A percentile compares a stretch with the other conserved stretches of the same genome.
These are phyloP conservation scores for Citropsis articulata DNA, from an alignment of 345 rosid genomes.

Conservation along the genomic window DNA sequence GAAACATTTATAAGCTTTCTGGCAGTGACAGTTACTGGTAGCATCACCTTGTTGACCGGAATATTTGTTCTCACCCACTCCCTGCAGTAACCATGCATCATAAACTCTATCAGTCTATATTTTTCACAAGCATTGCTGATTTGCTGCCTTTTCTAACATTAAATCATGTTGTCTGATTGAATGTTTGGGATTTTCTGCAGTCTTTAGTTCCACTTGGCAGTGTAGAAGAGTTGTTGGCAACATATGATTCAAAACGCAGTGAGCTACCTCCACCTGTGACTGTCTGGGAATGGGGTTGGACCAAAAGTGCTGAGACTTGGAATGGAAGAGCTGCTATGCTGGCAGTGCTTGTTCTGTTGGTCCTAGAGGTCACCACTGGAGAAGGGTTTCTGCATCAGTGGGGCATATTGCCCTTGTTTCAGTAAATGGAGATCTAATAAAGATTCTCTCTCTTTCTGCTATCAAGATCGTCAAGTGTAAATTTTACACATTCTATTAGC, in stretches of 20 bases:
- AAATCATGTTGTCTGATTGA: not conserved
- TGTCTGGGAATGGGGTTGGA: constrained; percentile 99
- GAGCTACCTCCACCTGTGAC: constrained; percentile 91
- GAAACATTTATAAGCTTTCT: too few species aligned
- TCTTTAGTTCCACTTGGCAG: constrained; percentile 95
- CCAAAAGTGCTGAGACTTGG: constrained; percentile 99
- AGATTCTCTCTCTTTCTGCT: not conserved
- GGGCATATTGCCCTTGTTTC: constrained; percentile 69
- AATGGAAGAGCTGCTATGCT: constrained; percentile 98
- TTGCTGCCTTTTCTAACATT: not conserved
- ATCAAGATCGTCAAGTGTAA: constrained; percentile 6
- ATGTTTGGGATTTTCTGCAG: constrained; percentile 38
- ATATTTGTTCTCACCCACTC: not conserved
- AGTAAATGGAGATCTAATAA: constrained; percentile 23
- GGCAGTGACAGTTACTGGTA: not conserved
- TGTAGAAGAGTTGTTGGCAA: constrained; percentile 82
- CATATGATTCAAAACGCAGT: constrained; percentile 86
- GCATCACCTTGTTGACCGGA: not conserved
- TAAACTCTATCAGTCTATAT: not conserved
- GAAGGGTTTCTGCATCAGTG: constrained; percentile 93
- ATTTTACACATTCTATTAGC: constrained; percentile 13
- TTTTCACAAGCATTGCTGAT: not conserved
- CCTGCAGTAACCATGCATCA: not conserved
- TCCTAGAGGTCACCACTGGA: constrained; percentile 90
- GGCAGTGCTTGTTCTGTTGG: constrained; percentile 77